These are phyloP conservation scores for Cyphellophora attinorum DNA, from an alignment of 2,329 filamentous ascomycete genomes.

Conservation along the genomic window DNA sequence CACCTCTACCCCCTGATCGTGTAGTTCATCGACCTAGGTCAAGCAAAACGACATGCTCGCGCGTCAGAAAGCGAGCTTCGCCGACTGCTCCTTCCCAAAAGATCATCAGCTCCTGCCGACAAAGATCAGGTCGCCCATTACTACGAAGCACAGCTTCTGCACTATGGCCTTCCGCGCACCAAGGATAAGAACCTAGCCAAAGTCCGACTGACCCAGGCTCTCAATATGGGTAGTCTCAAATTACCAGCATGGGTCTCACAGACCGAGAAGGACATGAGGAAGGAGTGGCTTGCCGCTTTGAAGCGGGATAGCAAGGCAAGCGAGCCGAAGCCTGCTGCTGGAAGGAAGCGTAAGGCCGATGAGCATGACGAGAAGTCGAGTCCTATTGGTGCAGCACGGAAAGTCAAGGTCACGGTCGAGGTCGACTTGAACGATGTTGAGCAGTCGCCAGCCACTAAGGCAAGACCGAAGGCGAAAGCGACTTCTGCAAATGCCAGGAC, in stretches of 20 bases:
- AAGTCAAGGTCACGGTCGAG: too few species aligned
- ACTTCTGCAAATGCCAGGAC: too few species aligned
- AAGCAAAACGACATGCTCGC: slow-evolving; percentile 37
- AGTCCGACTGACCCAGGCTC: slow-evolving; percentile 48
- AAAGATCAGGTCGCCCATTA: slow-evolving; percentile 49
- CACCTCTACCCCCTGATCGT: too few species aligned
- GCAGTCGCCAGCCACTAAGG: too few species aligned
- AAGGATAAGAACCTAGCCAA: slow-evolving; percentile 51
- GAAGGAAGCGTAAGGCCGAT: too few species aligned
- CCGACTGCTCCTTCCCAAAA: slow-evolving; percentile 27
- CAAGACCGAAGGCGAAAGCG: too few species aligned
- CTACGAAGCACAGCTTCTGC: slow-evolving; percentile 54
- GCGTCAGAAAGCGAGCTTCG: slow-evolving; percentile 36
- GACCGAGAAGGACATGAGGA: slow-evolving; percentile 48
- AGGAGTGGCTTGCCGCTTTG: too few species aligned
- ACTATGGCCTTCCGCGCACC: slow-evolving; percentile 50
- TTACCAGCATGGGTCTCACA: slow-evolving; percentile 41
- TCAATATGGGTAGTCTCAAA: slow-evolving; percentile 38
- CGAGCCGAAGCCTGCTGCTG: too few species aligned
- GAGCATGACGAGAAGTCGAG: too few species aligned
- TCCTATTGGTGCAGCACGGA: too few species aligned
- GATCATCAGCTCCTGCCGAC: neutral
- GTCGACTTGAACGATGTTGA: too few species aligned
- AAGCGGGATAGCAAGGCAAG: too few species aligned
- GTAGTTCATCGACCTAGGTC: slow-evolving; percentile 36